Conservation (phyloP, 1,139 yeast genomes). For the Debaryomycetaceae sp. region DNA sequence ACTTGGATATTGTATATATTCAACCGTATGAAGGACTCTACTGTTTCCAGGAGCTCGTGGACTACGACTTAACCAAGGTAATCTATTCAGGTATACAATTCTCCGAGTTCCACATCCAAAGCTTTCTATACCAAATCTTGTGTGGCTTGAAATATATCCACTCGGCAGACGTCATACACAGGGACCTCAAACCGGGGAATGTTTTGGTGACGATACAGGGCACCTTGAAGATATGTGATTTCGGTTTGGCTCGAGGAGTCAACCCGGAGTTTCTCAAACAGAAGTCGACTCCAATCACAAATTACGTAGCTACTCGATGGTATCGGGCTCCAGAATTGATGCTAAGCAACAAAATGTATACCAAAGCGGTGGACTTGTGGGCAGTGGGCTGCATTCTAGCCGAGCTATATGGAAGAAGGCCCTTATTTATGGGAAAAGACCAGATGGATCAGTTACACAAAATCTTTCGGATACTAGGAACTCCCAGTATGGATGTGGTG, state of each 20-base stretch:
- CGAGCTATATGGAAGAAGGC: slow-evolving; percentile 69
- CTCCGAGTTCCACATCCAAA: slow-evolving; percentile 79
- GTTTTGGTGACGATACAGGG: slow-evolving; percentile 74
- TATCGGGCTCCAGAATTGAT: slow-evolving; percentile 91
- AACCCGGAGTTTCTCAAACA: slow-evolving; percentile 40
- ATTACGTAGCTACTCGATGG: slow-evolving; percentile 94
- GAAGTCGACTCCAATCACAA: slow-evolving; percentile 53
- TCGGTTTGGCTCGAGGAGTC: slow-evolving; percentile 83
- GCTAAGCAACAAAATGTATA: slow-evolving; percentile 52
- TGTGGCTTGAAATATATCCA: slow-evolving; percentile 83
- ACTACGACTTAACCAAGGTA: slow-evolving; percentile 73
- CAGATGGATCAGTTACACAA: slow-evolving; percentile 62
- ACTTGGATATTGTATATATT: slow-evolving; percentile 62
- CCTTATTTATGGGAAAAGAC: slow-evolving; percentile 68
- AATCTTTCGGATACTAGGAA: slow-evolving; percentile 60
- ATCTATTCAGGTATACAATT: slow-evolving; percentile 74
- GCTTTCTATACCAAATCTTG: slow-evolving; percentile 70
- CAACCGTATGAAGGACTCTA: slow-evolving; percentile 81
- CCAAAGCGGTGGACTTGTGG: slow-evolving; percentile 72
- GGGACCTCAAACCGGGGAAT: slow-evolving; percentile 86
- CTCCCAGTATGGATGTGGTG: slow-evolving; percentile 48
- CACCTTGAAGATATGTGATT: slow-evolving; percentile 74
- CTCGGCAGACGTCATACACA: slow-evolving; percentile 79
- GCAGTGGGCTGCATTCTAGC: slow-evolving; percentile 79
- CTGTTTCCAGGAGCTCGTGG: slow-evolving; percentile 76